Conservation (phyloP, 257 asterid genomes). For the Misopates orontium region DNA sequence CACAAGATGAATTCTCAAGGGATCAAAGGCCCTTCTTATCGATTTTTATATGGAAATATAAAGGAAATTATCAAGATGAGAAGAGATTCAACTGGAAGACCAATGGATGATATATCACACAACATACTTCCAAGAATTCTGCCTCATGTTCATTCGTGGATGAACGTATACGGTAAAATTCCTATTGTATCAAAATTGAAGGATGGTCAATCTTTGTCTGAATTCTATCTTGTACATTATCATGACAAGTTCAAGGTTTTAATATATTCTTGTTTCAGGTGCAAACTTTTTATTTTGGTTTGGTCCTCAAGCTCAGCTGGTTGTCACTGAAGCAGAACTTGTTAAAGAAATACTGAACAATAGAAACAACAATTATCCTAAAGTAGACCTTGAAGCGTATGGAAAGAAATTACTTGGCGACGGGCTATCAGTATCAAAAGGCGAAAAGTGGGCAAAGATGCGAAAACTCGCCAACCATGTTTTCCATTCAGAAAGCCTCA, state of each 20-base stretch:
- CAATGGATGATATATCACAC: conserved; percentile 35
- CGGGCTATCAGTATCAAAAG: conserved; percentile 5
- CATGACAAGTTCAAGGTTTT: too few species aligned
- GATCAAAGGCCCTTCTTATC: conserved; percentile 22
- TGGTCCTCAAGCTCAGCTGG: conserved; percentile 9
- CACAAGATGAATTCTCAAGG: conserved; percentile 4
- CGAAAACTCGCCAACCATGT: conserved; percentile 14
- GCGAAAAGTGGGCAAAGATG: conserved; percentile 12
- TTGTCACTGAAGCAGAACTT: conserved; percentile 15
- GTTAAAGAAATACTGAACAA: conserved; percentile 15
- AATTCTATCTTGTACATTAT: too few species aligned
- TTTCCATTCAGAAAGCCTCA: conserved; percentile 15
- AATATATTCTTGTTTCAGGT: neutral
- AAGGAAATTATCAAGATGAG: conserved; percentile 15
- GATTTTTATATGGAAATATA: conserved; percentile 17
- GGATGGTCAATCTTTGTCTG: too few species aligned
- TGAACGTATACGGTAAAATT: conserved; percentile 38
- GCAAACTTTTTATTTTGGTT: conserved; percentile 3
- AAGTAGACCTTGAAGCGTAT: neutral
- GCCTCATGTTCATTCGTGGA: conserved; percentile 41
- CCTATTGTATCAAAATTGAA: neutral
- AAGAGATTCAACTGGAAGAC: neutral
- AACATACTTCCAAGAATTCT: conserved; percentile 39
- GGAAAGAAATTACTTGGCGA: conserved; percentile 10
- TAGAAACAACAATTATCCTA: neutral